phyloP scores from a whole-genome alignment of 2,329 filamentous ascomycete species.

The Venturia carpophila region DNA sequence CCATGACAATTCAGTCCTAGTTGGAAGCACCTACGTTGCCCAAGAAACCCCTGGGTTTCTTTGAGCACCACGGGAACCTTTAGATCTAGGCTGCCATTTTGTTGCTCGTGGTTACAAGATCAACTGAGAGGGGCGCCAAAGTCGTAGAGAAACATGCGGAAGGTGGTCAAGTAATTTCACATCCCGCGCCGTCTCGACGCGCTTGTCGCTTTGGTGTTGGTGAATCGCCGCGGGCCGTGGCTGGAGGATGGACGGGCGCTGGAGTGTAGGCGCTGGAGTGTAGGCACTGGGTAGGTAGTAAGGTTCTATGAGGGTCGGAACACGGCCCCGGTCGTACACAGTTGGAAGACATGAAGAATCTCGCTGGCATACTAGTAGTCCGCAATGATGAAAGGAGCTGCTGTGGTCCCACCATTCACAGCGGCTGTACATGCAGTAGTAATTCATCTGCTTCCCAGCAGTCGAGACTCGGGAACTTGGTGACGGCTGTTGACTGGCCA shows the following conservation, averaged over 20 bases:
- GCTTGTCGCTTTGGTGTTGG: conserved; percentile 5
- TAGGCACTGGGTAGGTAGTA: too few species aligned
- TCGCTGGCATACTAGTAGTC: neutral
- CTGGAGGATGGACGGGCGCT: neutral
- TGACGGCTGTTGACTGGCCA: neutral
- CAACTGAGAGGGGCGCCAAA: too few species aligned
- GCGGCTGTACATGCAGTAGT: neutral
- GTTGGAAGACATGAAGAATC: neutral
- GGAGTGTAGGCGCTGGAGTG: neutral
- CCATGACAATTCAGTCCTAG: neutral
- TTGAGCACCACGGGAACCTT: neutral
- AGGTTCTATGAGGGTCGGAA: neutral
- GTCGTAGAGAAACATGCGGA: too few species aligned
- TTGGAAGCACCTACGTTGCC: neutral
- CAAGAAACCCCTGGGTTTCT: neutral
- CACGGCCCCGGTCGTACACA: neutral
- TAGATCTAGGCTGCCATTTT: neutral
- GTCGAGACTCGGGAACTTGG: too few species aligned
- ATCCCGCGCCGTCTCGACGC: neutral
- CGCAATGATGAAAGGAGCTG: neutral
- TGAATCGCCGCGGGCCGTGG: neutral
- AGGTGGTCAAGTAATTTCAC: neutral
- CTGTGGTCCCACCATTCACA: neutral
- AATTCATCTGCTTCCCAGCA: too few species aligned
- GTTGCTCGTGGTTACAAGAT: neutral